Evolutionary conservation across 768 basidiomycete genomes (phyloP).

Genomic region (Exidia glandulosa): DNA sequence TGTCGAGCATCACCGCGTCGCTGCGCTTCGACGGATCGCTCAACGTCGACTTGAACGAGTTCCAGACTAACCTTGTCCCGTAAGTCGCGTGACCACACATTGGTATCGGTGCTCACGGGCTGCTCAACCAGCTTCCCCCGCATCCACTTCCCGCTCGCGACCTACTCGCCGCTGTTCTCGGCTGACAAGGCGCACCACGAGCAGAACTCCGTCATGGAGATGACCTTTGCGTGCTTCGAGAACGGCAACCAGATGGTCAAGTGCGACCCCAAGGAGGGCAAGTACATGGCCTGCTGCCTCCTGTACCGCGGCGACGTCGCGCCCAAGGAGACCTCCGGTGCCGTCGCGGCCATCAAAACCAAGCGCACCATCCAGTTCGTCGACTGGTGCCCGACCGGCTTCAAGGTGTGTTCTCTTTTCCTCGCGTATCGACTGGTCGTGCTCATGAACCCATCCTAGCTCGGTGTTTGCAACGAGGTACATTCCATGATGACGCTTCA

Average conservation of each 20-base stretch:
- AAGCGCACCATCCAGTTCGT: conserved; percentile 72
- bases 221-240: conserved; percentile 70
- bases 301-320: conserved; percentile 71
- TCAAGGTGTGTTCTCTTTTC: conserved; percentile 29
- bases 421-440: background rate
- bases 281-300: conserved; percentile 68
- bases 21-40: conserved; percentile 54
- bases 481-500: no score
- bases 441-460: conserved; percentile 21
- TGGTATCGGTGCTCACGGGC: background rate
- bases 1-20: conserved; percentile 32
- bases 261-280: conserved; percentile 70
- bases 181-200: conserved; percentile 56
- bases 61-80: conserved; percentile 61
- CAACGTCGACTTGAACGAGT: conserved; percentile 57
- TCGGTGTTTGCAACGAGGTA: conserved; percentile 74
- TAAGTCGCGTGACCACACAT: conserved; percentile 17
- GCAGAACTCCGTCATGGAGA: conserved; percentile 58
- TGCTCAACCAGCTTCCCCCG: conserved; percentile 40
- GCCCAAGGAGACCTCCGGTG: conserved; percentile 68
- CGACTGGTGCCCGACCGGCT: conserved; percentile 67
- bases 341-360: conserved; percentile 64
- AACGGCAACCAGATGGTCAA: conserved; percentile 70
- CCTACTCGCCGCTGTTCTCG: conserved; percentile 55
- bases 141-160: conserved; percentile 60